phyloP scores from a whole-genome alignment of 148 eudicot genomes.

The Silene conica region DNA sequence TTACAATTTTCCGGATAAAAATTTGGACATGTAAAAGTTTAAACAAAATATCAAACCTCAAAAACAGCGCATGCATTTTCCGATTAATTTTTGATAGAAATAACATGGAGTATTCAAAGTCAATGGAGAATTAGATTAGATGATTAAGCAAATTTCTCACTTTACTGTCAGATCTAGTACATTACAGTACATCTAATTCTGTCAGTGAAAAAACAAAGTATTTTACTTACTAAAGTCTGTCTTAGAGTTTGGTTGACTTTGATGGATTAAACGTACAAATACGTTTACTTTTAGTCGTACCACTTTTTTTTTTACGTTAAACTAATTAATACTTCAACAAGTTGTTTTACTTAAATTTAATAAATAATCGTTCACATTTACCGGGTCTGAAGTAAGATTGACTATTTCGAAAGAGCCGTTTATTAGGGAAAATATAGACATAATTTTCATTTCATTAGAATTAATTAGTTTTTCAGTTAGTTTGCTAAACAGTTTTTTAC shows the following conservation, averaged over 20 bases:
- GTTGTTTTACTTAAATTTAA: not conserved
- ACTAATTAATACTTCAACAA: too few species aligned
- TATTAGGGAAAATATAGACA: too few species aligned
- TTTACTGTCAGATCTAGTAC: not conserved
- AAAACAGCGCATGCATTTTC: too few species aligned
- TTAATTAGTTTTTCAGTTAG: too few species aligned
- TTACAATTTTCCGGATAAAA: too few species aligned
- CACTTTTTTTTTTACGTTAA: not conserved
- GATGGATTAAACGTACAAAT: not conserved
- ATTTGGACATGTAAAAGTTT: too few species aligned
- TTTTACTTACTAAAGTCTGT: not conserved
- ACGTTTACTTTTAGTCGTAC: not conserved
- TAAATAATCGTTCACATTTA: too few species aligned
- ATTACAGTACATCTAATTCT: not conserved
- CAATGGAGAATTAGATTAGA: not conserved
- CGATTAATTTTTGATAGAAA: not conserved
- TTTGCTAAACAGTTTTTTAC: too few species aligned
- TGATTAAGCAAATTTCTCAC: not conserved
- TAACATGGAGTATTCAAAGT: not conserved
- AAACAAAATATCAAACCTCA: too few species aligned
- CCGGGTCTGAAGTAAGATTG: too few species aligned
- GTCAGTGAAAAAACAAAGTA: not conserved
- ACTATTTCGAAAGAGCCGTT: too few species aligned
- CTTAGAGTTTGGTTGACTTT: not conserved
- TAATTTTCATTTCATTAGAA: too few species aligned